A percentile compares a stretch with the other conserved stretches of the same genome.
These are phyloP conservation scores for Rossbeevera mucosa DNA, from an alignment of 768 basidiomycete species.

Conservation along the genomic window DNA sequence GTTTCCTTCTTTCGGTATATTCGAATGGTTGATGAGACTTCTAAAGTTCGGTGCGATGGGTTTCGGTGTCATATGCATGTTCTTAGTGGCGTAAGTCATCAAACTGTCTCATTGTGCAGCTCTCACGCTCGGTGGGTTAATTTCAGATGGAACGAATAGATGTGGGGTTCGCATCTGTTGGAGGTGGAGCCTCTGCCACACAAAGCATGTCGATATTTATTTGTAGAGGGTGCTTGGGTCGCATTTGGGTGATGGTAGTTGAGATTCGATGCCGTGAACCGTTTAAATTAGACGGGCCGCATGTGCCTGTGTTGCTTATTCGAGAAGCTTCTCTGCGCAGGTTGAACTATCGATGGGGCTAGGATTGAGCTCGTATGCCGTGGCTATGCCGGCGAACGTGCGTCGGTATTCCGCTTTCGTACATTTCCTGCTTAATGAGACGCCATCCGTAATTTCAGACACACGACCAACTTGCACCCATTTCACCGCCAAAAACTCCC, in stretches of 20 bases:
- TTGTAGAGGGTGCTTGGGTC: conserved; percentile 8
- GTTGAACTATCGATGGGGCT: conserved; percentile 1
- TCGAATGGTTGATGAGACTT: conserved; percentile 19
- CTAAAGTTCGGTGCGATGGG: conserved; percentile 86
- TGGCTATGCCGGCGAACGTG: conserved; percentile 36
- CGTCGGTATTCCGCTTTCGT: conserved; percentile 29
- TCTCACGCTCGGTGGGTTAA: conserved; percentile 19
- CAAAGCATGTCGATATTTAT: neutral
- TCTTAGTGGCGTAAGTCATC: conserved; percentile 77
- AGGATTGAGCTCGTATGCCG: conserved; percentile 24
- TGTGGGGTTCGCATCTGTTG: conserved; percentile 11
- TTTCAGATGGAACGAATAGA: conserved; percentile 75
- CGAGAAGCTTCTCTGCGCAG: conserved; percentile 1
- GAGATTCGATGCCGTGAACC: conserved; percentile 25
- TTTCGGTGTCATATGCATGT: conserved; percentile 89
- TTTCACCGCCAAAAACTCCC: conserved; percentile 20
- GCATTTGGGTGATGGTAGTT: conserved; percentile 5
- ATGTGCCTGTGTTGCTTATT: conserved; percentile 15
- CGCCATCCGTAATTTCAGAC: conserved; percentile 34
- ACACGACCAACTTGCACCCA: conserved; percentile 29
- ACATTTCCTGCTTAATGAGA: conserved; percentile 18
- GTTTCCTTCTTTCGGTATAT: conserved; percentile 9
- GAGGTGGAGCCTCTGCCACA: conserved; percentile 1
- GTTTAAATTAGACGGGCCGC: conserved; percentile 21
- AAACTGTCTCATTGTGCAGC: conserved; percentile 8